phyloP scores from a whole-genome alignment of 176 grass and related monocot genomes.

The Cocos nucifera region DNA sequence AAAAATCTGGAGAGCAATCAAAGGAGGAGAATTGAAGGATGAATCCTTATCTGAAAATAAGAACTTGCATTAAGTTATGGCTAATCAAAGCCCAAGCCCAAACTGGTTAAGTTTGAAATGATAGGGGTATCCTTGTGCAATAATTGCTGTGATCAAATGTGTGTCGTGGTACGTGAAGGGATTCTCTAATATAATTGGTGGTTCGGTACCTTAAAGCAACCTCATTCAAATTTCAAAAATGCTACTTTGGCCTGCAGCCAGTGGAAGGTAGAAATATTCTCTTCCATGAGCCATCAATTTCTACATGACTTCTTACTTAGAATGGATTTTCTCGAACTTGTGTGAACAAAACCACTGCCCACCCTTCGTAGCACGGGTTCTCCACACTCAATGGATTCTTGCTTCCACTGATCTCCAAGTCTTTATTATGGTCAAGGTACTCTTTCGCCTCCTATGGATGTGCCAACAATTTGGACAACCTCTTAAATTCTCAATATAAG shows the following conservation, averaged over 20 bases:
- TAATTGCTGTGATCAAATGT: too few relatives aligned
- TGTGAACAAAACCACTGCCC: slow-evolving; percentile 17
- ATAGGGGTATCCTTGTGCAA: too few relatives aligned
- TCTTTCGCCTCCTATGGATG: too few relatives aligned
- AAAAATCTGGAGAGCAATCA: too few relatives aligned
- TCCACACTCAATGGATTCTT: slow-evolving; percentile 5
- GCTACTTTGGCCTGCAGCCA: slow-evolving; percentile 12
- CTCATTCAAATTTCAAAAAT: slow-evolving; percentile 45
- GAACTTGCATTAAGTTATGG: too few relatives aligned
- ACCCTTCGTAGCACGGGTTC: neutral
- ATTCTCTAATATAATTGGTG: slow-evolving; percentile 23
- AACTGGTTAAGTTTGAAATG: too few relatives aligned
- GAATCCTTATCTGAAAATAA: too few relatives aligned
- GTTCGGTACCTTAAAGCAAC: slow-evolving; percentile 51
- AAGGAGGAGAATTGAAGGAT: too few relatives aligned
- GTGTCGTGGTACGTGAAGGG: neutral
- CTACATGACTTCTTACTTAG: slow-evolving; percentile 1
- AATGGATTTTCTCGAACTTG: slow-evolving; percentile 7
- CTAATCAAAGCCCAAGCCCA: too few relatives aligned
- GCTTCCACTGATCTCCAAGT: neutral
- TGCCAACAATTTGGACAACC: too few relatives aligned
- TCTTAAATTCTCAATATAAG: too few relatives aligned
- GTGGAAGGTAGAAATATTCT: slow-evolving; percentile 42
- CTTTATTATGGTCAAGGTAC: too few relatives aligned
- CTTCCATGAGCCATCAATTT: slow-evolving; percentile 17